Evolutionary conservation across 345 rosid species (phyloP).

Genomic region (Gynandropsis gynandra): DNA sequence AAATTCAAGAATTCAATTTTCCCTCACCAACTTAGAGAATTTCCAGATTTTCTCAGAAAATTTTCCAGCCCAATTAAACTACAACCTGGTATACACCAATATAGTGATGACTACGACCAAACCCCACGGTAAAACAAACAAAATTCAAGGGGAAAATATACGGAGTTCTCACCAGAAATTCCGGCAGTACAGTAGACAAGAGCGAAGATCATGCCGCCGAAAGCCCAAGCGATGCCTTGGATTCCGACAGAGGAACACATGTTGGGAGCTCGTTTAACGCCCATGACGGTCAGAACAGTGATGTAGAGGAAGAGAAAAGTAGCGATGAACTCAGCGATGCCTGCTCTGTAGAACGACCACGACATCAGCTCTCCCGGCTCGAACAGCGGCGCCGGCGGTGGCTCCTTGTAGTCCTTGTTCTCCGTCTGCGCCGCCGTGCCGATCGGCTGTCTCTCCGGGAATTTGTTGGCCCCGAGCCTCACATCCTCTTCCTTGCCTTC

Average conservation of each 20-base stretch:
- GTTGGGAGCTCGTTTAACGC: constrained; percentile 34
- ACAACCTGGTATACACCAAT: too few species aligned
- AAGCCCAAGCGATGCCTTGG: constrained; percentile 77
- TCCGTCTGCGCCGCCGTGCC: constrained; percentile 54
- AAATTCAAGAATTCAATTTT: too few species aligned
- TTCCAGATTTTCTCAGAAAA: constrained; percentile 1
- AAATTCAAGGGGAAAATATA: neutral
- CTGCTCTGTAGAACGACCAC: too few species aligned
- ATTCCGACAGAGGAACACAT: constrained; percentile 50
- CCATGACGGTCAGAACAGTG: constrained; percentile 64
- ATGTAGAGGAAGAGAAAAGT: constrained; percentile 61
- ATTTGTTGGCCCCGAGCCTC: constrained; percentile 56
- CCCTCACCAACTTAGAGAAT: neutral
- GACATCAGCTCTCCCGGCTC: too few species aligned
- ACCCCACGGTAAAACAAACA: neutral
- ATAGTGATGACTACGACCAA: too few species aligned
- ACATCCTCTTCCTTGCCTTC: constrained; percentile 73
- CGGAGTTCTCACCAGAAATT: constrained; percentile 45
- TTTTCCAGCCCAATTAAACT: too few species aligned
- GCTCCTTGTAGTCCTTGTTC: constrained; percentile 51
- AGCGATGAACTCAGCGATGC: too few species aligned
- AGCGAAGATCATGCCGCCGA: constrained; percentile 78
- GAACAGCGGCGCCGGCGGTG: too few species aligned
- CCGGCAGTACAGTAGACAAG: constrained; percentile 81
- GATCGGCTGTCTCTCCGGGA: constrained; percentile 58